These are phyloP conservation scores for Tritrichomonas musculus DNA, from an alignment of 208 protist genomes.

Conservation along the genomic window DNA sequence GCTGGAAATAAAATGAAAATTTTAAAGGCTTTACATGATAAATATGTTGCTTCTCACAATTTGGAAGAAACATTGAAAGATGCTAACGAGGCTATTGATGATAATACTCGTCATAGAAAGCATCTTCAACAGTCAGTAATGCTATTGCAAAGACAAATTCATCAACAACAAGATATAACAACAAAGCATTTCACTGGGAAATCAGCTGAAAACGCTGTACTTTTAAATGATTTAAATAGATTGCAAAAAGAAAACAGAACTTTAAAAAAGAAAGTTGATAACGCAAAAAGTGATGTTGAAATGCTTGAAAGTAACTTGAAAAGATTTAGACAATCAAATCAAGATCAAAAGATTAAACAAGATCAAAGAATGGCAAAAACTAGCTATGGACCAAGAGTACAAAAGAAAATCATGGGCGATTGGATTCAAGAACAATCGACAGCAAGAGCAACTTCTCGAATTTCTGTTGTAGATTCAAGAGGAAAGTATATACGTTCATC, in stretches of 20 bases:
- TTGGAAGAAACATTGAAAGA: constrained; percentile 7
- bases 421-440: background rate
- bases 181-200: background rate
- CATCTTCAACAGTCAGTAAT: constrained; percentile 6
- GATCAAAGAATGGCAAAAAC: background rate
- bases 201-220: background rate
- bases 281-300: background rate
- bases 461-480: background rate
- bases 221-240: background rate
- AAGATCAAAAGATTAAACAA: background rate
- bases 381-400: background rate
- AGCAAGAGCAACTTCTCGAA: background rate
- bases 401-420: background rate
- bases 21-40: background rate
- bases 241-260: constrained; percentile 2
- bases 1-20: background rate
- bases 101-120: constrained; percentile 1
- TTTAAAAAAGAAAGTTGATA: background rate
- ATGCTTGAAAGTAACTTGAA: constrained; percentile 18
- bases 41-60: background rate
- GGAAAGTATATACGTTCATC: background rate
- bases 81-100: background rate
- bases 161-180: constrained; percentile 18
- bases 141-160: background rate
- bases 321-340: background rate